phyloP scores from a whole-genome alignment of 1,284 basidiomycete genomes.

The Hymenochaete sp. region DNA sequence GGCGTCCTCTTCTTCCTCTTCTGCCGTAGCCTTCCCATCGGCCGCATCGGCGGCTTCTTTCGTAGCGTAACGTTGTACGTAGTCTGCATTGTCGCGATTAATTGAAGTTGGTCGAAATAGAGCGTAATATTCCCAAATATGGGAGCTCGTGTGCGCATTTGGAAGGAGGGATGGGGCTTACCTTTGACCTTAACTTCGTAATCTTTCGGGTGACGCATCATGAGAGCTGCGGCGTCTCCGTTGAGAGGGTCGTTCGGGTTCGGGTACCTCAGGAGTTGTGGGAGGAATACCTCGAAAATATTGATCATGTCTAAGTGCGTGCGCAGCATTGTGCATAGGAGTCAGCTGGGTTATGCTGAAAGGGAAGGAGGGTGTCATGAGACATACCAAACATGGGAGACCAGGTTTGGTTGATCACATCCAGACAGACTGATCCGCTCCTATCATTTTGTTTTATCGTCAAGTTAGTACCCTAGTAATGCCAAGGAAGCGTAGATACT shows the following conservation, averaged over 20 bases:
- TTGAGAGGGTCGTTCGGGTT: constrained; percentile 98
- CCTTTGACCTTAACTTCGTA: constrained; percentile 91
- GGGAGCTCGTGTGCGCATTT: not conserved
- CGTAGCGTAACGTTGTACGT: constrained; percentile 78
- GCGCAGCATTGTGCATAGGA: constrained; percentile 11
- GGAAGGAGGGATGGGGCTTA: constrained; percentile 26
- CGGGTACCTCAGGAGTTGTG: constrained; percentile 93
- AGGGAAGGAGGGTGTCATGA: constrained; percentile 15
- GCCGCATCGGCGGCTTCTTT: constrained; percentile 71
- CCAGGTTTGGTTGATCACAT: constrained; percentile 99
- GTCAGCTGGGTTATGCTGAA: too few species aligned
- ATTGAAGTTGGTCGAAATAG: too few species aligned
- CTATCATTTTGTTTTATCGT: constrained; percentile 34
- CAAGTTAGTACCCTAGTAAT: constrained; percentile 9
- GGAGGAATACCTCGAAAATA: constrained; percentile 97
- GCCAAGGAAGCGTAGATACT: constrained; percentile 25
- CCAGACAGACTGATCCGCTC: constrained; percentile 90
- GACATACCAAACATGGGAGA: constrained; percentile 92
- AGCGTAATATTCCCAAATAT: not conserved
- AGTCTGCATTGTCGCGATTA: constrained; percentile 45
- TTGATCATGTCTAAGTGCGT: constrained; percentile 93
- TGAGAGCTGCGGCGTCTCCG: constrained; percentile 91
- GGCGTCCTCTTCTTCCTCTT: constrained; percentile 68
- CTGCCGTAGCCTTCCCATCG: constrained; percentile 37
- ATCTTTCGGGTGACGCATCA: constrained; percentile 95